These are phyloP conservation scores for Mycena albidolilacea DNA, from an alignment of 768 basidiomycete genomes.

Conservation along the genomic window DNA sequence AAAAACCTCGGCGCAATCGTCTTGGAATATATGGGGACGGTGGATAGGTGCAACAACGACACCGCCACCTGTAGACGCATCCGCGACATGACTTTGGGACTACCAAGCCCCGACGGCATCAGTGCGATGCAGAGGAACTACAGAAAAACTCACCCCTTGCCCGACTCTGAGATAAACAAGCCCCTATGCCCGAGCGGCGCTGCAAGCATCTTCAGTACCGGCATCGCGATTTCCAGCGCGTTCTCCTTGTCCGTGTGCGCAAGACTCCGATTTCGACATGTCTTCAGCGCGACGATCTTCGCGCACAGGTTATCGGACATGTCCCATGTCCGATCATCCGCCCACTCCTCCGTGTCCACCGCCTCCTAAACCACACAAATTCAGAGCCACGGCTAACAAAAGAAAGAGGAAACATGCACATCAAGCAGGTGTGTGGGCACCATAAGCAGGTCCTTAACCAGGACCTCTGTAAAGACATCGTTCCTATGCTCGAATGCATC, in stretches of 20 bases:
- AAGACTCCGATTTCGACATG: constrained; percentile 85
- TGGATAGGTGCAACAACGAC: constrained; percentile 84
- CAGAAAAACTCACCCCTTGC: constrained; percentile 66
- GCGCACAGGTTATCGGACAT: constrained; percentile 73
- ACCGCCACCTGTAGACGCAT: constrained; percentile 88
- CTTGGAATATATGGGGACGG: constrained; percentile 69
- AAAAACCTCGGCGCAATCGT: constrained; percentile 75
- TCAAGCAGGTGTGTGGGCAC: constrained; percentile 60
- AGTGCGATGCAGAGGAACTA: constrained; percentile 11
- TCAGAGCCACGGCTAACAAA: not conserved
- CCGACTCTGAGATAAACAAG: constrained; percentile 61
- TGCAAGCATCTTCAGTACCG: constrained; percentile 83
- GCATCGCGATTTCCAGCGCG: constrained; percentile 77
- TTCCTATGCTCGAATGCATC: constrained; percentile 85
- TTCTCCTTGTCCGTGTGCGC: constrained; percentile 72
- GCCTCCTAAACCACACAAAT: constrained; percentile 59
- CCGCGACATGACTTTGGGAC: constrained; percentile 77
- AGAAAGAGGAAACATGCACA: constrained; percentile 52
- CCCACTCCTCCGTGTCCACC: constrained; percentile 80
- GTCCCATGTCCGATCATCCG: constrained; percentile 66
- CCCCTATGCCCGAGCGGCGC: constrained; percentile 81
- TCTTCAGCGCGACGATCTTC: constrained; percentile 83
- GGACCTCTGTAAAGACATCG: constrained; percentile 78
- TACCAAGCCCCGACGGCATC: constrained; percentile 41
- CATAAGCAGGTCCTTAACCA: constrained; percentile 82